These are phyloP conservation scores for Parathielavia appendiculata DNA, from an alignment of 495 filamentous ascomycete genomes.

Conservation along the genomic window DNA sequence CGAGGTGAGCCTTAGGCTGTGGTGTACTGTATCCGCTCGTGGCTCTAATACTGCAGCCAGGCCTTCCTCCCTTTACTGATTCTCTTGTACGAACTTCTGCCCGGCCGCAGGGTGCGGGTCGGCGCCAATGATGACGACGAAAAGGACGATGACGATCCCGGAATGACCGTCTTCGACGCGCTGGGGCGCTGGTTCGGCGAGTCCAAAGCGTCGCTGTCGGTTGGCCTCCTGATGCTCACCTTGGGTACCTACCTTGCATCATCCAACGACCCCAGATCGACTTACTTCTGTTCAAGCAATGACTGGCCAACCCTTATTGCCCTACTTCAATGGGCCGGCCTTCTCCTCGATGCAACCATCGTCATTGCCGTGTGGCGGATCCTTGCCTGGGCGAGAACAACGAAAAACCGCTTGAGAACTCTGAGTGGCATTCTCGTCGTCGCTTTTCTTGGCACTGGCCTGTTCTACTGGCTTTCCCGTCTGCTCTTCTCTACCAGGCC, in stretches of 20 bases:
- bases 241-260: constrained; percentile 30
- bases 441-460: constrained; percentile 20
- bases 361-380: constrained; percentile 40
- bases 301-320: constrained; percentile 29
- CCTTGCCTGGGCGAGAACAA: constrained; percentile 44
- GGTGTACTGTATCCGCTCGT: neutral
- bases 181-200: constrained; percentile 33
- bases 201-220: constrained; percentile 27
- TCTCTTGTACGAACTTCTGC: constrained; percentile 38
- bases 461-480: constrained; percentile 17
- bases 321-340: constrained; percentile 35
- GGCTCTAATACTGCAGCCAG: constrained; percentile 19
- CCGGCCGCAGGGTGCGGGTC: constrained; percentile 25
- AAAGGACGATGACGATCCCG: constrained; percentile 36
- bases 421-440: constrained; percentile 35
- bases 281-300: constrained; percentile 41
- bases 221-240: constrained; percentile 30
- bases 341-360: constrained; percentile 40
- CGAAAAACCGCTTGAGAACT: constrained; percentile 37
- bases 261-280: constrained; percentile 30
- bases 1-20: constrained; percentile 30
- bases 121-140: constrained; percentile 7
- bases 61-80: constrained; percentile 38
- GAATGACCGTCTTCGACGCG: constrained; percentile 35
- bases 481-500: constrained; percentile 10